A percentile compares a stretch with the other conserved stretches of the same genome.
phyloP scores from a whole-genome alignment of 371 early-diverging fungal species.

The Syncephalis plumigaleata region DNA sequence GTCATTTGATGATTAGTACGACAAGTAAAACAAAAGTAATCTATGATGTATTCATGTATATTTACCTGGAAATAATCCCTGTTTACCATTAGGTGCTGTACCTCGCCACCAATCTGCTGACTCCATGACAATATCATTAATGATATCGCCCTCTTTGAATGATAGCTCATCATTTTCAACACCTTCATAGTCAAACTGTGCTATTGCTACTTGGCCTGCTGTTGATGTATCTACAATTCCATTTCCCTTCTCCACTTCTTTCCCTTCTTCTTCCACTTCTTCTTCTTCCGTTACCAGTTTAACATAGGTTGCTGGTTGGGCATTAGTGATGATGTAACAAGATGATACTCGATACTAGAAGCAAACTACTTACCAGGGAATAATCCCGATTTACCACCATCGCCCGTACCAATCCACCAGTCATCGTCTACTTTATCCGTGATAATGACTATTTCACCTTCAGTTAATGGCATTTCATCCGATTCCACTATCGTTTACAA shows the following conservation, averaged over 20 bases:
- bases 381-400: slow-evolving; percentile 59
- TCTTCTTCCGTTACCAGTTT: too few relatives aligned
- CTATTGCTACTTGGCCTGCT: slow-evolving; percentile 18
- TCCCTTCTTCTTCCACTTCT: too few relatives aligned
- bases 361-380: slow-evolving; percentile 60
- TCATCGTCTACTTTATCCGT: slow-evolving; percentile 63
- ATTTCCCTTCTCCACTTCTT: too few relatives aligned
- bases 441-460: slow-evolving; percentile 58
- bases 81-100: slow-evolving; percentile 24
- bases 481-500: slow-evolving; percentile 27
- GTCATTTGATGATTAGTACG: too few relatives aligned
- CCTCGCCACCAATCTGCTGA: slow-evolving; percentile 91
- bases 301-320: too few relatives aligned
- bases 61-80: slow-evolving; percentile 68
- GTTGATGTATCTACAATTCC: too few relatives aligned
- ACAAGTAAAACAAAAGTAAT: too few relatives aligned
- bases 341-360: too few relatives aligned
- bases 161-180: slow-evolving; percentile 77
- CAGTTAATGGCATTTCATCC: slow-evolving; percentile 70
- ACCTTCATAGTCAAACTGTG: slow-evolving; percentile 70
- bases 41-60: slow-evolving; percentile 1
- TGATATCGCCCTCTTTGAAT: slow-evolving; percentile 55
- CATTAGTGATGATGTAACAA: too few relatives aligned
- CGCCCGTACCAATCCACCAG: slow-evolving; percentile 81
- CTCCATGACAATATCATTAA: slow-evolving; percentile 57